Evolutionary conservation across 2,329 filamentous ascomycete genomes (phyloP).

Genomic region (Lachnellula subtilissima): DNA sequence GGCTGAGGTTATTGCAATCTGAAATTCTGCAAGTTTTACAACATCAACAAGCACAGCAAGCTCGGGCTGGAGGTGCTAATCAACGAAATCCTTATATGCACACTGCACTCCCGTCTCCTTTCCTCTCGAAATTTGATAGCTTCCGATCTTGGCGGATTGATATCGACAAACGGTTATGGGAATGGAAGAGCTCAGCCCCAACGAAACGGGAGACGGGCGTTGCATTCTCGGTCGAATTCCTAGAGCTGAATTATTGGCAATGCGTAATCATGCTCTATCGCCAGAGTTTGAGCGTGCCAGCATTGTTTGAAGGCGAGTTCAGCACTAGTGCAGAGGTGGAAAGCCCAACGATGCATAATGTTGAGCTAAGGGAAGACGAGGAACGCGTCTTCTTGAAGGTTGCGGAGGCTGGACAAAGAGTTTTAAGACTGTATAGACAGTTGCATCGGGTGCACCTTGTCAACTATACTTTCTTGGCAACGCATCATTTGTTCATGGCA

Average conservation of each 20-base stretch:
- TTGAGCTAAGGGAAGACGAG: conserved; percentile 73
- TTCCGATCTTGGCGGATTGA: conserved; percentile 86
- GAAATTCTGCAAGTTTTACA: conserved; percentile 93
- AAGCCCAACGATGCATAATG: conserved; percentile 55
- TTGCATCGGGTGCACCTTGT: conserved; percentile 83
- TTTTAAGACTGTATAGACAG: conserved; percentile 84
- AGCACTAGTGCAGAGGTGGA: conserved; percentile 60
- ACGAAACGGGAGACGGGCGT: conserved; percentile 77
- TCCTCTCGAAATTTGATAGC: conserved; percentile 75
- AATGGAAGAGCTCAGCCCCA: conserved; percentile 84
- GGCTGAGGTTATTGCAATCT: conserved; percentile 81
- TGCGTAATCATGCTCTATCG: conserved; percentile 93
- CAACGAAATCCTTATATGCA: conserved; percentile 68
- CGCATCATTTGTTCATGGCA: conserved; percentile 95
- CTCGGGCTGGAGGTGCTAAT: conserved; percentile 61
- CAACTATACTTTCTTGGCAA: conserved; percentile 93
- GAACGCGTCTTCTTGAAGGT: conserved; percentile 92
- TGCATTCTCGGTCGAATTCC: conserved; percentile 80
- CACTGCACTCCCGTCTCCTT: conserved; percentile 75
- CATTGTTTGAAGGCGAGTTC: conserved; percentile 76
- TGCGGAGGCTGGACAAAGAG: conserved; percentile 89
- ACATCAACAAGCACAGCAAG: conserved; percentile 81
- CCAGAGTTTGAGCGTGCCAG: conserved; percentile 81
- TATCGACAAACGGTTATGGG: conserved; percentile 74
- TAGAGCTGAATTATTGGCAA: conserved; percentile 97